phyloP scores from a whole-genome alignment of 23 red algal genomes.

The Porphyridium purpureum region DNA sequence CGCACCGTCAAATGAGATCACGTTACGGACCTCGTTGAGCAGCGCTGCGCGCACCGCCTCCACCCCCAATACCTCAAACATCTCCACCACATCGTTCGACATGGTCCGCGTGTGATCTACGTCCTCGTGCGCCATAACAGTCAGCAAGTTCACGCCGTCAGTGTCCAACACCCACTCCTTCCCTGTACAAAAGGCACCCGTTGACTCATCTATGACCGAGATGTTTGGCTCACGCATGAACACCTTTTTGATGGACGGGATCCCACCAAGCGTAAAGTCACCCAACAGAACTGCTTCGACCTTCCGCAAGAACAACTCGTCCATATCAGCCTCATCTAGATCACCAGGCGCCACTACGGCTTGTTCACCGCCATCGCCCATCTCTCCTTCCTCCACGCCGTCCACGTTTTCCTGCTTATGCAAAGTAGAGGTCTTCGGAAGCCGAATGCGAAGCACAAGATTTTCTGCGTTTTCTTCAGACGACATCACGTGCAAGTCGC shows the following conservation, averaged over 20 bases:
- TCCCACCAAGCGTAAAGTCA: slow-evolving; percentile 68
- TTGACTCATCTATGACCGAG: slow-evolving; percentile 20
- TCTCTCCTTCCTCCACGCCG: slow-evolving; percentile 3
- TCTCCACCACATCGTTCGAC: slow-evolving; percentile 89
- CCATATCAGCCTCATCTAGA: slow-evolving; percentile 41
- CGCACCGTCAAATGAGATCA: slow-evolving; percentile 93
- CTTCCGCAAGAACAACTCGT: slow-evolving; percentile 65
- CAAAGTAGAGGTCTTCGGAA: too few relatives aligned
- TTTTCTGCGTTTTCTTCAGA: slow-evolving; percentile 88
- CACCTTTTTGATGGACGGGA: slow-evolving; percentile 66
- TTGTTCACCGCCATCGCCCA: slow-evolving; percentile 8
- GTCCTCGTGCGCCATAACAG: slow-evolving; percentile 66
- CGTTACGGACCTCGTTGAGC: slow-evolving; percentile 67
- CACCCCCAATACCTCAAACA: slow-evolving; percentile 80
- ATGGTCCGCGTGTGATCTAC: slow-evolving; percentile 81
- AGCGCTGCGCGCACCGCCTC: slow-evolving; percentile 73
- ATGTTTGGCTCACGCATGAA: slow-evolving; percentile 70
- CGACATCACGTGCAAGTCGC: slow-evolving; percentile 69
- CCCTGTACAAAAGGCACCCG: slow-evolving; percentile 20
- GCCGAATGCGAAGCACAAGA: slow-evolving; percentile 67
- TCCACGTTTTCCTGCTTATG: slow-evolving; percentile 35
- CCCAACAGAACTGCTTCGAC: slow-evolving; percentile 57
- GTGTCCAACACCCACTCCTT: slow-evolving; percentile 98
- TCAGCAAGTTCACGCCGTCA: slow-evolving; percentile 76
- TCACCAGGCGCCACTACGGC: slow-evolving; percentile 1